phyloP scores from a whole-genome alignment of 2,329 filamentous ascomycete genomes.

The Rhytidhysteron rufulum region DNA sequence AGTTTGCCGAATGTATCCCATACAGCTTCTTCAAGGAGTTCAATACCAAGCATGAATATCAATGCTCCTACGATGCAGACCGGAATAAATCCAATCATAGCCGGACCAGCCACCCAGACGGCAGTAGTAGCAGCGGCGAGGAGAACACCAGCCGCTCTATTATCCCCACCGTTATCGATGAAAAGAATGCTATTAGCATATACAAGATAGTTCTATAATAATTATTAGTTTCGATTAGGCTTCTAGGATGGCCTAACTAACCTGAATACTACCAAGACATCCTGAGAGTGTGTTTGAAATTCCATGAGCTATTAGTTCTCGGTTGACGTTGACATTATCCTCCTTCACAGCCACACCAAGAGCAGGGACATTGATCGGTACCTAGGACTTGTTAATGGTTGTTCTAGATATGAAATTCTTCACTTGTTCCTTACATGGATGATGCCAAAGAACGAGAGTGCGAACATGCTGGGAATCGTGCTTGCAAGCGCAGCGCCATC shows the following conservation, averaged over 20 bases:
- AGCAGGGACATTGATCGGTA: slow-evolving; percentile 96
- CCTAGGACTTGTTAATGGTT: no score
- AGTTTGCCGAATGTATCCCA: slow-evolving; percentile 86
- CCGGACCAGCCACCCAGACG: slow-evolving; percentile 80
- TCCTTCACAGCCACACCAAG: slow-evolving; percentile 86
- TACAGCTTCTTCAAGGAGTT: slow-evolving; percentile 82
- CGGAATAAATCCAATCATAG: slow-evolving; percentile 88
- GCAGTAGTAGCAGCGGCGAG: slow-evolving; percentile 75
- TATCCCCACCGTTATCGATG: slow-evolving; percentile 86
- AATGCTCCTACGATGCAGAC: slow-evolving; percentile 95
- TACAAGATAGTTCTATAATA: slow-evolving; percentile 92
- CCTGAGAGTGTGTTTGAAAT: slow-evolving; percentile 91
- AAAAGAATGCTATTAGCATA: slow-evolving; percentile 98
- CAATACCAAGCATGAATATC: slow-evolving; percentile 93
- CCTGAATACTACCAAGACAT: slow-evolving; percentile 76
- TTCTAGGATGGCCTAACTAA: slow-evolving; percentile 18
- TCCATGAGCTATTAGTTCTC: slow-evolving; percentile 87
- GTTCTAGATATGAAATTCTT: no score
- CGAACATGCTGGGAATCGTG: slow-evolving; percentile 91
- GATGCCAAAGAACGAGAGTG: slow-evolving; percentile 94
- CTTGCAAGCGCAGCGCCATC: slow-evolving; percentile 80
- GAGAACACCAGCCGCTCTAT: slow-evolving; percentile 78
- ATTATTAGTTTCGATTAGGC: slow-evolving; percentile 18
- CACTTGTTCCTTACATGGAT: no score
- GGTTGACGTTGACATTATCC: slow-evolving; percentile 86